phyloP scores from a whole-genome alignment of 192 early-diverging fungal species.

The Rhizophagus prolifer region DNA sequence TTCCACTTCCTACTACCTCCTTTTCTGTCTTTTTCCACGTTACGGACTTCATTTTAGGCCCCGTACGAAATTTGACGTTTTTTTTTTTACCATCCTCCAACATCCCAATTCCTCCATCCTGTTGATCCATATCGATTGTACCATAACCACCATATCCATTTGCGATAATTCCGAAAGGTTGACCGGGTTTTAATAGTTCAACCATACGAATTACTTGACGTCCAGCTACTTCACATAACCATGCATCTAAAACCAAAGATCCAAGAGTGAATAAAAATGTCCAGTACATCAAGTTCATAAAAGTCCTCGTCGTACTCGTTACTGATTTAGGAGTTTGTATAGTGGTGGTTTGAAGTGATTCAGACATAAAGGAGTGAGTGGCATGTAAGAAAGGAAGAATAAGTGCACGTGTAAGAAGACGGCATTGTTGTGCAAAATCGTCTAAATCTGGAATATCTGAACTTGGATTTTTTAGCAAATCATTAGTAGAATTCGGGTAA shows the following conservation, averaged over 20 bases:
- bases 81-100: conserved; percentile 29
- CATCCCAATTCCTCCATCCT: background rate
- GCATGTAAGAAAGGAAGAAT: conserved; percentile 45
- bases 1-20: background rate
- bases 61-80: conserved; percentile 32
- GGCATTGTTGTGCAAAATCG: conserved; percentile 46
- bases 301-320: conserved; percentile 27
- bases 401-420: conserved; percentile 40
- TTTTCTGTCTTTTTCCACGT: conserved; percentile 21
- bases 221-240: conserved; percentile 46
- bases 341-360: conserved; percentile 20
- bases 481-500: background rate
- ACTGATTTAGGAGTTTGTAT: conserved; percentile 21
- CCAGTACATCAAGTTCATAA: conserved; percentile 48
- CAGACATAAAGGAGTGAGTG: conserved; percentile 44
- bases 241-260: conserved; percentile 41
- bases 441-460: conserved; percentile 37
- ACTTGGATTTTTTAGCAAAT: conserved; percentile 30
- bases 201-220: conserved; percentile 43
- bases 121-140: background rate
- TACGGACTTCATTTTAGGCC: conserved; percentile 25
- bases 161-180: conserved; percentile 12
- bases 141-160: background rate
- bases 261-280: conserved; percentile 44
- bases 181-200: conserved; percentile 30